phyloP scores from a whole-genome alignment of 2,329 filamentous ascomycete genomes.

The Nothomitra cinnamomea region DNA sequence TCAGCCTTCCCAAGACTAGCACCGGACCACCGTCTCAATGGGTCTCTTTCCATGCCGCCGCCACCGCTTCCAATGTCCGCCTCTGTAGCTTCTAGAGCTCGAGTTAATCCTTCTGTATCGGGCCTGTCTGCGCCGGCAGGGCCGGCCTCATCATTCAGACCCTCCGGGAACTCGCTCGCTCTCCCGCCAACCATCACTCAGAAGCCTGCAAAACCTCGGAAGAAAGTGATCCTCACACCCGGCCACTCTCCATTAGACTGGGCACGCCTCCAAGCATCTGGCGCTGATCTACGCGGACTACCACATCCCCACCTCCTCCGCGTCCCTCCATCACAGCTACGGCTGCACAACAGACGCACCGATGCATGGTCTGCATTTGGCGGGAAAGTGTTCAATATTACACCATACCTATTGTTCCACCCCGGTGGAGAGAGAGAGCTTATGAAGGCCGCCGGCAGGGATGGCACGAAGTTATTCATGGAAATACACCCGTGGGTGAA shows the following conservation, averaged over 20 bases:
- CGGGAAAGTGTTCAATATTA: constrained; percentile 87
- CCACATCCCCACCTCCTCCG: constrained; percentile 38
- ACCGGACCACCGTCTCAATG: neutral
- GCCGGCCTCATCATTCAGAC: neutral
- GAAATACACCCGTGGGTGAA: constrained; percentile 58
- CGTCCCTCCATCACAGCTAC: constrained; percentile 69
- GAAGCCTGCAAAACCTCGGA: neutral
- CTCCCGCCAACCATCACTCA: neutral
- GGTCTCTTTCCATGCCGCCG: neutral
- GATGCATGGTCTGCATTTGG: constrained; percentile 85
- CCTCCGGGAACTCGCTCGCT: neutral
- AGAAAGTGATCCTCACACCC: constrained; percentile 54
- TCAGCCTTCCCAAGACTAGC: constrained; percentile 6
- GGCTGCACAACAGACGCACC: constrained; percentile 61
- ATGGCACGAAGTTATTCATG: constrained; percentile 46
- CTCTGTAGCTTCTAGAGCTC: neutral
- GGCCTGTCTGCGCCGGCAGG: neutral
- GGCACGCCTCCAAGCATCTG: constrained; percentile 70
- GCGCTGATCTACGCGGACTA: constrained; percentile 25
- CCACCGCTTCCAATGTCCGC: neutral
- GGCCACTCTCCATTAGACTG: constrained; percentile 93
- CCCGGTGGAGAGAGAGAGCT: constrained; percentile 71
- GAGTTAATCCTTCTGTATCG: neutral
- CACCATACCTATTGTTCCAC: constrained; percentile 77
- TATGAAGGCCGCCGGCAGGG: constrained; percentile 41